These are phyloP conservation scores for Pseudomonodictys pantanalensis DNA, from an alignment of 495 filamentous ascomycete species.

Conservation along the genomic window DNA sequence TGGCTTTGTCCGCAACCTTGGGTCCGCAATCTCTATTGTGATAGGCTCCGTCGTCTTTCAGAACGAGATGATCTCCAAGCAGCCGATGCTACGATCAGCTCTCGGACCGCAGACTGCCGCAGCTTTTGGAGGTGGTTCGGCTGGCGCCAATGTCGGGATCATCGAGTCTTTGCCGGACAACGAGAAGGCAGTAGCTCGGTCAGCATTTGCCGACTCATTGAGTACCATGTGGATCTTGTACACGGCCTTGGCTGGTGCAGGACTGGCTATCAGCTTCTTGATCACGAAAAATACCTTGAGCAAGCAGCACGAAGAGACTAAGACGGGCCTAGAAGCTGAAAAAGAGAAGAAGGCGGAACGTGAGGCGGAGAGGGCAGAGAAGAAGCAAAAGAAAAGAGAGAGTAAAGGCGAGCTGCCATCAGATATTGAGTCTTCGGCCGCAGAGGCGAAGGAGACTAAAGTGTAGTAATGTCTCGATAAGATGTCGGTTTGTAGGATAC, in stretches of 20 bases:
- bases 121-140: constrained; percentile 44
- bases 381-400: constrained; percentile 23
- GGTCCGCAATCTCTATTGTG: constrained; percentile 68
- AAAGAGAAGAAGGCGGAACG: constrained; percentile 33
- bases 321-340: constrained; percentile 43
- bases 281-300: constrained; percentile 41
- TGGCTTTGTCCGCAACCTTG: constrained; percentile 69
- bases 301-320: constrained; percentile 40
- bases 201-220: constrained; percentile 45
- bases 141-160: constrained; percentile 47
- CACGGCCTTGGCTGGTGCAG: constrained; percentile 39
- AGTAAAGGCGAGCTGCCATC: constrained; percentile 2
- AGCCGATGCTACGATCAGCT: constrained; percentile 1
- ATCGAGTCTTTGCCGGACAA: constrained; percentile 40
- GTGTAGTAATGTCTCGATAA: neutral
- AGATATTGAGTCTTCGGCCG: neutral
- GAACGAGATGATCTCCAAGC: constrained; percentile 47
- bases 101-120: constrained; percentile 39
- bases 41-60: constrained; percentile 80
- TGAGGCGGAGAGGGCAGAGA: constrained; percentile 30
- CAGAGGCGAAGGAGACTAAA: neutral
- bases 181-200: constrained; percentile 36
- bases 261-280: constrained; percentile 40
- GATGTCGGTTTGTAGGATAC: neutral
- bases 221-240: constrained; percentile 52